A percentile compares a stretch with the other conserved stretches of the same genome.
phyloP scores from a whole-genome alignment of 2,329 filamentous ascomycete genomes.

The Diplodia intermedia region DNA sequence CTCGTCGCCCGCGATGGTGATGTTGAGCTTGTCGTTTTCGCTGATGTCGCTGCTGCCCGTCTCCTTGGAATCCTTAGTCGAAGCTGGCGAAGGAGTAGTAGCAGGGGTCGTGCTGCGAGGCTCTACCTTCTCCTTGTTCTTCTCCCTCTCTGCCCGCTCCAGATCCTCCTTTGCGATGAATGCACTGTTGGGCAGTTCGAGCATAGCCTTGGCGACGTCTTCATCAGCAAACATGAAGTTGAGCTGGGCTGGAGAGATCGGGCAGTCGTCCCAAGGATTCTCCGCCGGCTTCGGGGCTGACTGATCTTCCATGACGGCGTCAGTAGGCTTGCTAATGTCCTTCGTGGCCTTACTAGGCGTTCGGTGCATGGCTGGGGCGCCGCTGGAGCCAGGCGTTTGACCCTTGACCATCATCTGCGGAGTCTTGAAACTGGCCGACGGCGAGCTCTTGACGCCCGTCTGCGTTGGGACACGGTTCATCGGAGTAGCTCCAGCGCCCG shows the following conservation, averaged over 20 bases:
- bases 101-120: conserved; percentile 35
- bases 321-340: conserved; percentile 6
- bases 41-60: conserved; percentile 52
- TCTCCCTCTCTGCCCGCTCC: conserved; percentile 37
- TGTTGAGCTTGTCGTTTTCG: conserved; percentile 51
- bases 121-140: conserved; percentile 32
- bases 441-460: conserved; percentile 47
- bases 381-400: conserved; percentile 43
- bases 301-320: conserved; percentile 9
- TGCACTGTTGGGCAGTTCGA: conserved; percentile 27
- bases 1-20: conserved; percentile 41
- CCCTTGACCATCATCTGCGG: conserved; percentile 46
- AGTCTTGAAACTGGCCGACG: conserved; percentile 48
- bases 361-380: conserved; percentile 23
- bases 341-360: conserved; percentile 31
- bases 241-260: conserved; percentile 19
- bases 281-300: conserved; percentile 2
- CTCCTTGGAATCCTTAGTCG: conserved; percentile 47
- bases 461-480: conserved; percentile 49
- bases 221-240: conserved; percentile 31
- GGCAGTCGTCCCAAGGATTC: conserved; percentile 30
- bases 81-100: conserved; percentile 42
- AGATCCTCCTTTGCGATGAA: conserved; percentile 31
- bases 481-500: conserved; percentile 44
- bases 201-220: conserved; percentile 19